Percentiles rank a stretch among this genome's conserved stretches.
phyloP scores from a whole-genome alignment of 129 eudicot species.

The Artemisia tridentata region DNA sequence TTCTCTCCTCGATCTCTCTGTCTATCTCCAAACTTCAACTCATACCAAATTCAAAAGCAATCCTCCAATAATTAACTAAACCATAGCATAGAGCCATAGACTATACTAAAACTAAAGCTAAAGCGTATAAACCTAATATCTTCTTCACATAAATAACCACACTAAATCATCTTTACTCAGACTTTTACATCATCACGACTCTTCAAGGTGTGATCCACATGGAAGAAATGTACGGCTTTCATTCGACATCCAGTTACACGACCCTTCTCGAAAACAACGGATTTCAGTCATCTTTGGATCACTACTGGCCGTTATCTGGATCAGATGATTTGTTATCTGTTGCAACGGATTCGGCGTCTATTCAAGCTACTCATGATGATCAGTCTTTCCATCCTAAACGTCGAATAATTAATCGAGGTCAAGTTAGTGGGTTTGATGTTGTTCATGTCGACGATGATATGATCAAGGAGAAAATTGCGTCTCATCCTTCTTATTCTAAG shows the following conservation, averaged over 20 bases:
- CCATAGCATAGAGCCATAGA: neutral
- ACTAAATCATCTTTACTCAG: neutral
- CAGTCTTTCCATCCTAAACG: slow-evolving; percentile 24
- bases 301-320: slow-evolving; percentile 39
- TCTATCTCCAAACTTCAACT: slow-evolving; percentile 25
- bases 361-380: slow-evolving; percentile 22
- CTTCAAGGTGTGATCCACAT: slow-evolving; percentile 18
- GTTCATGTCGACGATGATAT: slow-evolving; percentile 14
- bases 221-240: slow-evolving; percentile 75
- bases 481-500: slow-evolving; percentile 84
- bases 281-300: slow-evolving; percentile 36
- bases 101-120: slow-evolving; percentile 14
- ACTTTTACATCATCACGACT: too few relatives aligned
- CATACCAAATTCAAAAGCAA: slow-evolving; percentile 31
- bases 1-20: neutral
- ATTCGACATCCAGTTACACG: slow-evolving; percentile 39
- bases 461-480: slow-evolving; percentile 64
- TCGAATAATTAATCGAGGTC: slow-evolving; percentile 22
- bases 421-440: slow-evolving; percentile 26
- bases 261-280: slow-evolving; percentile 53
- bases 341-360: slow-evolving; percentile 53
- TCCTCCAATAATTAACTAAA: slow-evolving; percentile 20
- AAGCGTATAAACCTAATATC: slow-evolving; percentile 26
- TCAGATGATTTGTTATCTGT: slow-evolving; percentile 54
- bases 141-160: slow-evolving; percentile 2